Percentiles rank a stretch among this genome's conserved stretches.
These are phyloP conservation scores for Yamadazyma sp. DNA, from an alignment of 805 yeast genomes.

Conservation along the genomic window DNA sequence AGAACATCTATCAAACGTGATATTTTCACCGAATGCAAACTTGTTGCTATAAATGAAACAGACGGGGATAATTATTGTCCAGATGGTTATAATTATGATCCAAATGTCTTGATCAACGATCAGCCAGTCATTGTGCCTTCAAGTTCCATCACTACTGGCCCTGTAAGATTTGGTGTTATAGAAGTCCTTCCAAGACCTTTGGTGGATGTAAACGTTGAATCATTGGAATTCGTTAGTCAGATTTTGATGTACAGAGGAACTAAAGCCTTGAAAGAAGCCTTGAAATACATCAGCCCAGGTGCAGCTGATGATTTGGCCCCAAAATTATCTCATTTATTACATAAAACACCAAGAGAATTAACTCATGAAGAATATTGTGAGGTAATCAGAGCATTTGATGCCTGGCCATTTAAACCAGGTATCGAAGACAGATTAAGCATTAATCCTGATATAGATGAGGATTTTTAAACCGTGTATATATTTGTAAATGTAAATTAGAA, in stretches of 20 bases:
- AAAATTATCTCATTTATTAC: constrained; percentile 26
- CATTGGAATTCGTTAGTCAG: constrained; percentile 66
- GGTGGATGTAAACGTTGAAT: constrained; percentile 40
- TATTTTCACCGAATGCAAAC: constrained; percentile 54
- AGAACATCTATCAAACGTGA: constrained; percentile 66
- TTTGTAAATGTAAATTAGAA: no score
- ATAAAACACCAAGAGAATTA: constrained; percentile 47
- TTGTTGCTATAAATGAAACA: constrained; percentile 48
- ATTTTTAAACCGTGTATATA: no score
- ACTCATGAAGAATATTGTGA: constrained; percentile 51
- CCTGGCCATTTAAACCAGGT: constrained; percentile 87
- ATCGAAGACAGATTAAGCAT: constrained; percentile 17
- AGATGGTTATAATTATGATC: constrained; percentile 34
- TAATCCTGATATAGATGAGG: constrained; percentile 10
- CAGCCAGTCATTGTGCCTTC: constrained; percentile 33
- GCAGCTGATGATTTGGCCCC: constrained; percentile 54
- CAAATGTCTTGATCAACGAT: constrained; percentile 32
- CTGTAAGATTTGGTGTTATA: constrained; percentile 48
- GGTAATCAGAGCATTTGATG: constrained; percentile 50
- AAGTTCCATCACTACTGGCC: constrained; percentile 24
- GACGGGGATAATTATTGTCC: constrained; percentile 17
- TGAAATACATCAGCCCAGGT: constrained; percentile 75
- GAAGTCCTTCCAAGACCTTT: constrained; percentile 48
- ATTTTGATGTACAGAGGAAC: constrained; percentile 49
- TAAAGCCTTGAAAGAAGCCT: constrained; percentile 37